A percentile compares a stretch with the other conserved stretches of the same genome.
Conservation (phyloP, 495 filamentous ascomycete genomes). For the Aspergillus asperescens region DNA sequence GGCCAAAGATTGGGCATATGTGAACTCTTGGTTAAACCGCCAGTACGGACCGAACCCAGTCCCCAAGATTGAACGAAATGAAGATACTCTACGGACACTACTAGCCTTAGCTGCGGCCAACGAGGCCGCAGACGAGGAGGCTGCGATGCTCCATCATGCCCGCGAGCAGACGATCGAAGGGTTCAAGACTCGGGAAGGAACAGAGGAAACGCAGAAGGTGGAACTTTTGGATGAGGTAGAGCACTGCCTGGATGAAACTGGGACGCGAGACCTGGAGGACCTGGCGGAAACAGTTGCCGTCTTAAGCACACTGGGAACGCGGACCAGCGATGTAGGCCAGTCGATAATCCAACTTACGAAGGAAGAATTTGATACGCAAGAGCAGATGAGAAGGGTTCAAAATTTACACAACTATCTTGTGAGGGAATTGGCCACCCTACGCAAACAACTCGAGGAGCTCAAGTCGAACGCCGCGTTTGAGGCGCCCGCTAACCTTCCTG, state of each 20-base stretch:
- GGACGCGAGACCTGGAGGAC: conserved; percentile 33
- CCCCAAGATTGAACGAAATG: conserved; percentile 75
- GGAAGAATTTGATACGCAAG: conserved; percentile 36
- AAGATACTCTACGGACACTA: conserved; percentile 72
- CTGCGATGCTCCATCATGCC: conserved; percentile 45
- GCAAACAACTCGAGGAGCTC: conserved; percentile 34
- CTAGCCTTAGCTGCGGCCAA: conserved; percentile 71
- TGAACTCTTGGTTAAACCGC: conserved; percentile 72
- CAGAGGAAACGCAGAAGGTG: conserved; percentile 30
- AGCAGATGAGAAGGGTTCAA: conserved; percentile 53
- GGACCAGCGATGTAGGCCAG: conserved; percentile 32
- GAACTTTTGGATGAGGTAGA: conserved; percentile 40
- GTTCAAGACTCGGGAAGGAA: conserved; percentile 30
- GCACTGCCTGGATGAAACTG: conserved; percentile 36
- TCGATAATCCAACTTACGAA: conserved; percentile 40
- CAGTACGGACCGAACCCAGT: conserved; percentile 59
- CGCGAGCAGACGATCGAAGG: conserved; percentile 35
- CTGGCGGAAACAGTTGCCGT: conserved; percentile 32
- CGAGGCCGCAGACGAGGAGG: conserved; percentile 76
- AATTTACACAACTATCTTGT: conserved; percentile 44
- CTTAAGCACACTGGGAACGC: conserved; percentile 32
- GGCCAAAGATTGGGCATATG: conserved; percentile 82
- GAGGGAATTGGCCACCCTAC: conserved; percentile 35
- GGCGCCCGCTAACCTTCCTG: conserved; percentile 45
- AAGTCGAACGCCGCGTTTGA: conserved; percentile 46